Base-by-base conservation (phyloP, 2,329 filamentous ascomycete species). In the Nemania bipapillata region DNA sequence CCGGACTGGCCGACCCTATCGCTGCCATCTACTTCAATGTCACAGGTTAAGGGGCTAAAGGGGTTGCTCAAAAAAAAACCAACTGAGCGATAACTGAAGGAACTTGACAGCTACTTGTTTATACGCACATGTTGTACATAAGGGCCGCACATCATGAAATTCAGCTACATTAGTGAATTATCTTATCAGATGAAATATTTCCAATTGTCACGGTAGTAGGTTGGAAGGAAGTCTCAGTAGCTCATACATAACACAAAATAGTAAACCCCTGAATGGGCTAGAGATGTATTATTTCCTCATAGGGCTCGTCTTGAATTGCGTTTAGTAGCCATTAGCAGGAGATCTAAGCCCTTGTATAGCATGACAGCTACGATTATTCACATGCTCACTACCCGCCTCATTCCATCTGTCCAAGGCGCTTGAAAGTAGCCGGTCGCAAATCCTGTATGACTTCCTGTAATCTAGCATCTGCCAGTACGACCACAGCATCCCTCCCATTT, bases 11-110 rank as follows among this genome's bases (percentile, higher is more conserved):
- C 11, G 55, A 64, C 45, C 78, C 78, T 4, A 72, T 80, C 17
- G 73, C 76, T 28, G 78, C 75, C 1, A 79, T 78, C 45, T 80
- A 78, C 69, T 79, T 79, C 35, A 79, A 79, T 56, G 77, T 78
- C 24, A 78, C 77, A 1, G 77, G 77, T 47, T 72, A 8, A 70
- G 20, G 6, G 57, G 15, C 4, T 17, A 3, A 28, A 11, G 11
- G 30, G 40, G 7, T 55, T 1, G 35, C 22, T 24, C n/a, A n/a
- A 32, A 58, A 37, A 22, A 35, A 9, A 5, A 9, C 9, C 49
- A 3, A 49, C 50, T 35, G 15, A 22, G 28, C 17, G 5, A 20
- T 12, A 11, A 55, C 30, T 26, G 20, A 8, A 8, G n/a, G 22
- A 50, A 50, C 4, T 11, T 24, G 53, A 17, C 17, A 35, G 30